Evolutionary conservation across 2,329 filamentous ascomycete genomes (phyloP).

Genomic region (Cladosporium cucumerinum): DNA sequence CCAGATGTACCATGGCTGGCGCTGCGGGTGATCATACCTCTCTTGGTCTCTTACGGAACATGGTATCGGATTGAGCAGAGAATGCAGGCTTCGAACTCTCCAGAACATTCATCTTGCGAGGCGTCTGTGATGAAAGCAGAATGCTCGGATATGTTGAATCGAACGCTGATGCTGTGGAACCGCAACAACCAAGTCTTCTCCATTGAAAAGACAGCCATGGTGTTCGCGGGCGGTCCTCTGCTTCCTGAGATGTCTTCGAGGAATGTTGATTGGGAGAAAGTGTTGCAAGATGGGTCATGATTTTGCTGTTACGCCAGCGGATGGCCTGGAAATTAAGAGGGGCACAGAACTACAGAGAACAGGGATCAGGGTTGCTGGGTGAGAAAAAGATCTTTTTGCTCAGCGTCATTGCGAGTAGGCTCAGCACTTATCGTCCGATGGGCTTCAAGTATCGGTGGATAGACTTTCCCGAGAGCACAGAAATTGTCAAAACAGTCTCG

Average conservation of each 20-base stretch:
- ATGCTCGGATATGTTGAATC: background rate
- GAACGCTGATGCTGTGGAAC: background rate
- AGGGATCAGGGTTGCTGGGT: background rate
- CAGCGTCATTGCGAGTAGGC: too few species aligned
- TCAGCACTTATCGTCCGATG: too few species aligned
- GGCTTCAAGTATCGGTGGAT: too few species aligned
- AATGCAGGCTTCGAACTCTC: background rate
- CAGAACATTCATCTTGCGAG: background rate
- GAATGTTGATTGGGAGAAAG: background rate
- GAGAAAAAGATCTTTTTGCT: too few species aligned
- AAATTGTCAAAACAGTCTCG: too few species aligned
- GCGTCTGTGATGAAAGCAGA: background rate
- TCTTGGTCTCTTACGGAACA: background rate
- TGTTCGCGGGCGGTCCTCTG: background rate
- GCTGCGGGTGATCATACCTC: background rate
- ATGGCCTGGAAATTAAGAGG: background rate
- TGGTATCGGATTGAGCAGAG: background rate
- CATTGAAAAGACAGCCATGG: background rate
- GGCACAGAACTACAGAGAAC: background rate
- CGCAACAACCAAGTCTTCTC: background rate
- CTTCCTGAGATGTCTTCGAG: background rate
- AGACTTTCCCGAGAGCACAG: too few species aligned
- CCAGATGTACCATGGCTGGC: background rate
- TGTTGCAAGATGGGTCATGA: background rate
- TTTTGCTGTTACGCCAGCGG: background rate